Base-by-base conservation (phyloP, 768 basidiomycete species). In the Xerocomellus intermedius region DNA sequence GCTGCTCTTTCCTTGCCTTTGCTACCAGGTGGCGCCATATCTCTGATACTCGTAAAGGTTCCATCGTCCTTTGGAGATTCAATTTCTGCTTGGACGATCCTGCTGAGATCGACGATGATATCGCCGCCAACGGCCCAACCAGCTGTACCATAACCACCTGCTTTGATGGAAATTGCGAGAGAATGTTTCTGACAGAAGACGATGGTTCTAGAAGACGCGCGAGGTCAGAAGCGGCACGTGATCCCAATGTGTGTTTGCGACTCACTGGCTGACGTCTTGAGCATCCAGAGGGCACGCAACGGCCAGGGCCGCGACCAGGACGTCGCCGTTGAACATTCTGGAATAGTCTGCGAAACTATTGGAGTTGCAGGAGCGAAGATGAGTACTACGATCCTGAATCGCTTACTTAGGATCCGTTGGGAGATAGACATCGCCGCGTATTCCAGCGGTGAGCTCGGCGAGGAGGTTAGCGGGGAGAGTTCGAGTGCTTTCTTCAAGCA, bases 81-180 rank as follows among this genome's bases (percentile, higher is more conserved):
- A 50, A 93, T 84, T 32, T 84, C 81, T 37, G 89, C 75, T 36
- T 86, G 85, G 49, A 77, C 75, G 47, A 97, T 73, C 61, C 79
- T 82, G 63, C 79, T 82, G 45, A 96, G 72, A 73, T 96, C 94
- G 60, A 95, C 71, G 64, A 96, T 85, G 53, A 96, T 76, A 63
- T 95, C 87, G 36, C 94, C 94, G 16, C 84, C 85, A 50, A 95
- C 82, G 44, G 91, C 83, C 89, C 92, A 93, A 2, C 92, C 94
- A 10, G 87, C 91, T 1, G 90, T 94, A 7, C 93, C 94, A 66
- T 89, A 94, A 0, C 94, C 94, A 24, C 94, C 94, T 2, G 91
- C 89, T 68, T 92, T 94, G 62, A 94, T 80, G 9, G 91, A 93
- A 6, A 88, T 82, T 10, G 87, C 84, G 3, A 95, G 74, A 0